phyloP scores from a whole-genome alignment of 1,284 basidiomycete genomes.

The Laetiporus sulphureus region DNA sequence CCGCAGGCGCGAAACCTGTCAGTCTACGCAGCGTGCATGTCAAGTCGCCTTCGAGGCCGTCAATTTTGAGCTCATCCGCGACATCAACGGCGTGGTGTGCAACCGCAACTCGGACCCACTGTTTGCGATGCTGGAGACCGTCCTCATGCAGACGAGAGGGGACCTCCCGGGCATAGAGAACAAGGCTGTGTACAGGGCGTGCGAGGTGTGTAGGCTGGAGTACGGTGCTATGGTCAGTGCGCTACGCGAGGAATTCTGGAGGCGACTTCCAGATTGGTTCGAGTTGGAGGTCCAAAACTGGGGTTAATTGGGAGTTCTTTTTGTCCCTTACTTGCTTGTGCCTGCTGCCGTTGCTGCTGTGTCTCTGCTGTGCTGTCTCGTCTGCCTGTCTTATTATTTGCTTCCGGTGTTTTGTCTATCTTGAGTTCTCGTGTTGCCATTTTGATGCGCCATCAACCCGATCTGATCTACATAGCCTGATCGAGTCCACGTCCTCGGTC shows the following conservation, averaged over 20 bases:
- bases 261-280: conserved; percentile 58
- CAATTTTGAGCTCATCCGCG: conserved; percentile 63
- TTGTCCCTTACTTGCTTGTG: neutral
- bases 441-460: too few relatives aligned
- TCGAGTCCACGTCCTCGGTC: too few relatives aligned
- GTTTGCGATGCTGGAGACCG: conserved; percentile 58
- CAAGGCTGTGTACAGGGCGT: conserved; percentile 42
- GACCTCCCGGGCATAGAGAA: conserved; percentile 36
- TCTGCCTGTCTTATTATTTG: too few relatives aligned
- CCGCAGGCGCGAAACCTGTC: conserved; percentile 38
- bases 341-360: neutral
- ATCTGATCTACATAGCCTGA: too few relatives aligned
- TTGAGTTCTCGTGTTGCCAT: too few relatives aligned
- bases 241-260: conserved; percentile 58
- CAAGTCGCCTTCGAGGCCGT: conserved; percentile 64
- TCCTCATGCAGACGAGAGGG: conserved; percentile 53
- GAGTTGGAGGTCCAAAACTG: conserved; percentile 46
- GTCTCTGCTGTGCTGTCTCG: too few relatives aligned
- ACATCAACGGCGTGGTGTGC: conserved; percentile 60
- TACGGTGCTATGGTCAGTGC: conserved; percentile 49
- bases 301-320: conserved; percentile 27
- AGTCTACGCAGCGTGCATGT: conserved; percentile 43
- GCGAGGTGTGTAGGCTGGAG: conserved; percentile 56
- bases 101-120: conserved; percentile 63
- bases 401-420: too few relatives aligned